A percentile compares a stretch with the other conserved stretches of the same genome.
phyloP scores from a whole-genome alignment of 805 yeast genomes.

The Yamadazyma nakazawae region DNA sequence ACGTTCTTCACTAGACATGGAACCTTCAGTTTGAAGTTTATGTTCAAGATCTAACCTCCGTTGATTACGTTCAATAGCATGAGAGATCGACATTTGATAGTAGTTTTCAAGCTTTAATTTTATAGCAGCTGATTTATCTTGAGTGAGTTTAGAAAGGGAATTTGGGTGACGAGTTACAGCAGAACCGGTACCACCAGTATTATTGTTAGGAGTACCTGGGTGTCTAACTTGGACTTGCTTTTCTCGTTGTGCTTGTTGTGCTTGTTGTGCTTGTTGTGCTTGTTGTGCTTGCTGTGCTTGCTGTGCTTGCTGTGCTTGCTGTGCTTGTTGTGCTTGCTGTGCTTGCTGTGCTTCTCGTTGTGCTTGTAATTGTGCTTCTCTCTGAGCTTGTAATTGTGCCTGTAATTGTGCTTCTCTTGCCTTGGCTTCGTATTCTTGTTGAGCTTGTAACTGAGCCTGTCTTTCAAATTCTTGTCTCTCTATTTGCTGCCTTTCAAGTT shows the following conservation, averaged over 20 bases:
- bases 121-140: conserved; percentile 80
- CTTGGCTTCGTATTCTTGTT: conserved; percentile 4
- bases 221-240: conserved; percentile 1
- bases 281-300: conserved; percentile 13
- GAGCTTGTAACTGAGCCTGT: conserved; percentile 9
- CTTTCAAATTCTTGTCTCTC: neutral
- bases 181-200: conserved; percentile 37
- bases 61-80: conserved; percentile 94
- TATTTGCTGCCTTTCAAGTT: neutral
- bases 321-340: neutral
- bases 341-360: conserved; percentile 1
- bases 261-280: conserved; percentile 4
- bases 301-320: too few species aligned
- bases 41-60: conserved; percentile 84
- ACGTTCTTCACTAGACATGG: conserved; percentile 71
- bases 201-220: conserved; percentile 23
- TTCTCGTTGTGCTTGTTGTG: neutral
- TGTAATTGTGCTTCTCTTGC: conserved; percentile 13
- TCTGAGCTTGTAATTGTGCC: conserved; percentile 4
- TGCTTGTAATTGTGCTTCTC: conserved; percentile 2
- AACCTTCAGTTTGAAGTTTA: conserved; percentile 61
- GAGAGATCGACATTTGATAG: conserved; percentile 79
- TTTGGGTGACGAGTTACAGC: conserved; percentile 83
- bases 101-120: conserved; percentile 80
- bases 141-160: conserved; percentile 64